Base-by-base conservation (phyloP, 208 protist species). In the Leishmania guyanensis region DNA sequence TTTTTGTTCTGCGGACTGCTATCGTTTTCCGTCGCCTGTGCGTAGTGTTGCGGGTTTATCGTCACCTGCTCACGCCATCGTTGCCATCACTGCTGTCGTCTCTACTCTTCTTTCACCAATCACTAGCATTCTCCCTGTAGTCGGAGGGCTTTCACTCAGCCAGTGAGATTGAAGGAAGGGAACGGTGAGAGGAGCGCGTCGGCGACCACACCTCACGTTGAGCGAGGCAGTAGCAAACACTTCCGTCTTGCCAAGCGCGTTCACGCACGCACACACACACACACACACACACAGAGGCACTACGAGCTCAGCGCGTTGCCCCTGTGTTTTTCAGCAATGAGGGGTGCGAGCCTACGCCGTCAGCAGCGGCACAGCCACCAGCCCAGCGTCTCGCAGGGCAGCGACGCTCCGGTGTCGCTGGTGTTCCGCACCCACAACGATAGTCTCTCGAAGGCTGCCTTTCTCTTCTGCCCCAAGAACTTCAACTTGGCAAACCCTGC, bases 401-500 rank as follows among this genome's bases (percentile, higher is more conserved):
- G 77, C 77, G 89, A 93, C 50, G 85, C 89, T 6, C 84, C 89
- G 39, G 88, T 95, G n/a, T 89, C 82, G 6, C 88, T 97, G n/a
- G 89, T 94, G 26, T 97, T 97, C 69, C 94, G 94, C 50, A 86
- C 85, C 0, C 94, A 97, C 83, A 81, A 70, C 36, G 92, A 95
- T 51, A 75, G 43, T 46, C 76, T 94, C 54, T 91, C 91, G 20
- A 89, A 88, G 77, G 90, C 81, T 20, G 87, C 83, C 9, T 97
- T 97, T 84, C 86, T 97, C 20, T 97, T 93, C 78, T 92, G 81
- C 58, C 92, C 94, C 22, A 90, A 90, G 66, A 94, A 95, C 79
- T 97, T 94, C 75, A 87, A 86, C 72, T 77, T 93, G 17, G 62
- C 73, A 33, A 86, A 82, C 73, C 78, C 82, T 2, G 60, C 62